These are phyloP conservation scores for Nicotiana rustica DNA, from an alignment of 305 asterid genomes.

Conservation along the genomic window DNA sequence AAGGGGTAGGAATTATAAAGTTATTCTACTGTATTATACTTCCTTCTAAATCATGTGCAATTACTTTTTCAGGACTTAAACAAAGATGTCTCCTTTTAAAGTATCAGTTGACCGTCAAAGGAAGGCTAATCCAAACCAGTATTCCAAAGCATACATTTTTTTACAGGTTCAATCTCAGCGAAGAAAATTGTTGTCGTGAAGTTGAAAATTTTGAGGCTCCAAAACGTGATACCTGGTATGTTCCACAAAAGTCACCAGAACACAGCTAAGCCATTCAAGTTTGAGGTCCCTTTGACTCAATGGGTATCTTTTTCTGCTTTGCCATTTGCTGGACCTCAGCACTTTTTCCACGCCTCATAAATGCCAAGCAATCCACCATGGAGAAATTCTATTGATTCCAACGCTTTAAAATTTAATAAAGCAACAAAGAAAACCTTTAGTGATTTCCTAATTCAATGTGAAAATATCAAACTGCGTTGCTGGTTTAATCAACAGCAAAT, in stretches of 20 bases:
- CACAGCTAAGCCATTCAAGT: slow-evolving; percentile 3
- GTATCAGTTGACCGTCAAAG: slow-evolving; percentile 22
- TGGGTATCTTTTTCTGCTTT: slow-evolving; percentile 33
- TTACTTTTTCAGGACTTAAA: slow-evolving; percentile 25
- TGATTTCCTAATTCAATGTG: slow-evolving; percentile 1
- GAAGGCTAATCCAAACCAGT: slow-evolving; percentile 13
- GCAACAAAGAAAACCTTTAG: neutral
- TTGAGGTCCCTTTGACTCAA: slow-evolving; percentile 23
- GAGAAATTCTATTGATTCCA: neutral
- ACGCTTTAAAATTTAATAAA: neutral
- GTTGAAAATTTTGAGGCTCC: no score
- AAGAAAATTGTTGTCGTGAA: neutral
- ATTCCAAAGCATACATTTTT: neutral
- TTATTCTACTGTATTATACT: neutral
- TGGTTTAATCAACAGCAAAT: neutral
- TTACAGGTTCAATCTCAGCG: neutral
- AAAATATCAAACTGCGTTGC: neutral
- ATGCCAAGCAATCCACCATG: slow-evolving; percentile 16
- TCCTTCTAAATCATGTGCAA: neutral
- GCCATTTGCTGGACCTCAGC: slow-evolving; percentile 14
- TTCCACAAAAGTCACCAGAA: slow-evolving; percentile 1
- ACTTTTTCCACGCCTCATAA: slow-evolving; percentile 4
- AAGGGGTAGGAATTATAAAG: no score
- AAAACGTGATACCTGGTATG: neutral
- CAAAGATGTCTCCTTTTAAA: slow-evolving; percentile 23